Base-by-base conservation (phyloP, 495 filamentous ascomycete genomes). In the Xylaria acuta region DNA sequence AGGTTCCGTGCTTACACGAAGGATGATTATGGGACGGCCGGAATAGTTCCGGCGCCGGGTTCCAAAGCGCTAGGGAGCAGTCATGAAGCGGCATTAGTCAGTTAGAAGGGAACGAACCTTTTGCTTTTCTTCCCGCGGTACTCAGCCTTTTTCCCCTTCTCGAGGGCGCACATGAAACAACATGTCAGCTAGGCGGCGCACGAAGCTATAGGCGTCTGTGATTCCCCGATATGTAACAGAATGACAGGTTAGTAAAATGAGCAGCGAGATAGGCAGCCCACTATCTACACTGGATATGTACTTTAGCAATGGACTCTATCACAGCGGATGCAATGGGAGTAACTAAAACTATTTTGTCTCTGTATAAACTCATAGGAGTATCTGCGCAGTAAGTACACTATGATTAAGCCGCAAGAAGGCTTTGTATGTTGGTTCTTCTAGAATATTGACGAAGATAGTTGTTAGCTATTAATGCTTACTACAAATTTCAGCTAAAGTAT, bases 161-260 rank as follows among this genome's bases (percentile, higher is more conserved):
- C 47, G 64, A 43, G n/a, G 20, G 34, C 60, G 25, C 12, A 27
- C 60, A 64, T 64, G 40, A 64, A 47, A 64, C 62, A 64, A 64
- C 2, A 36, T 18, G 62, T 30, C 62, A 45, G 62, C 40, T 5
- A 27, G 59, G 12, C 36, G n/a, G 36, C n/a, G 59, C 36, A 63
- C 2, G 59, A 38, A 36, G n/a, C 16, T 63, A 63, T 41, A 22
- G 34, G 58, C 32, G 27, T 60, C 20, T 38, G 18, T 58, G 18
- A 34, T 59, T 36, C 30, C 56, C 56, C n/a, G 12, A 41, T 41
- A 18, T 58, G 27, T 32, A 30, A 58, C 25, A 7, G n/a, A 32
- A 1, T 58, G 2, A 58, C 22, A 54, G 22, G 11, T 9, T 30
- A 11, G 16, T 58, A 34, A 2, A 59, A 36, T 38, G 16, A n/a